A percentile compares a stretch with the other conserved stretches of the same genome.
phyloP scores from a whole-genome alignment of 352 stramenopile species.

The Phytopythium delawarense region DNA sequence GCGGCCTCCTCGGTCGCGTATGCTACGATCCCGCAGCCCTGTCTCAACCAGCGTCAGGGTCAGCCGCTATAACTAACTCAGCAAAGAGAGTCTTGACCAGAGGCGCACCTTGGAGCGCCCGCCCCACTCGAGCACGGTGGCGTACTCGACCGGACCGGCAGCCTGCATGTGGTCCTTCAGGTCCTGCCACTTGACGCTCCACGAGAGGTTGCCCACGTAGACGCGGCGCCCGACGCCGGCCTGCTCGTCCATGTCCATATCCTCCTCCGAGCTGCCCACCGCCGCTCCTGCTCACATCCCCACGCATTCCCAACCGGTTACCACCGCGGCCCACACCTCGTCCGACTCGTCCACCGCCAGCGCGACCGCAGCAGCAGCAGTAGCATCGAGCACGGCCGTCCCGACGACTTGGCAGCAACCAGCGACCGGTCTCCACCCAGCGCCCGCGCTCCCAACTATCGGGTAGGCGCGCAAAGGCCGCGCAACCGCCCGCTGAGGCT shows the following conservation, averaged over 20 bases:
- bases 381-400: no score
- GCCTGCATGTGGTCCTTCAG: conserved; percentile 82
- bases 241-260: conserved; percentile 29
- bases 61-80: not conserved
- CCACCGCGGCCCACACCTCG: not conserved
- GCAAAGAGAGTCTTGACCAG: not conserved
- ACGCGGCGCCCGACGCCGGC: conserved; percentile 38
- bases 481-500: not conserved
- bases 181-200: conserved; percentile 76
- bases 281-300: not conserved
- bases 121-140: conserved; percentile 55
- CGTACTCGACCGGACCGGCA: conserved; percentile 62
- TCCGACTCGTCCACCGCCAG: not conserved
- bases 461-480: not conserved
- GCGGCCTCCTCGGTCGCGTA: conserved; percentile 84
- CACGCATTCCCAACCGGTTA: conserved; percentile 2
- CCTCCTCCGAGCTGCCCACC: conserved; percentile 7
- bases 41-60: not conserved
- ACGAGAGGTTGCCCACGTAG: conserved; percentile 87
- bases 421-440: not conserved
- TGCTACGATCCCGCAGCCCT: conserved; percentile 94
- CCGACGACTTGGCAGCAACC: not conserved
- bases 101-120: conserved; percentile 68
- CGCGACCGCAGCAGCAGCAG: not conserved
- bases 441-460: no score